Percentiles rank a stretch among this genome's conserved stretches.
Conservation (phyloP, 2,329 filamentous ascomycete species). For the Scopulariopsis brevicaulis region DNA sequence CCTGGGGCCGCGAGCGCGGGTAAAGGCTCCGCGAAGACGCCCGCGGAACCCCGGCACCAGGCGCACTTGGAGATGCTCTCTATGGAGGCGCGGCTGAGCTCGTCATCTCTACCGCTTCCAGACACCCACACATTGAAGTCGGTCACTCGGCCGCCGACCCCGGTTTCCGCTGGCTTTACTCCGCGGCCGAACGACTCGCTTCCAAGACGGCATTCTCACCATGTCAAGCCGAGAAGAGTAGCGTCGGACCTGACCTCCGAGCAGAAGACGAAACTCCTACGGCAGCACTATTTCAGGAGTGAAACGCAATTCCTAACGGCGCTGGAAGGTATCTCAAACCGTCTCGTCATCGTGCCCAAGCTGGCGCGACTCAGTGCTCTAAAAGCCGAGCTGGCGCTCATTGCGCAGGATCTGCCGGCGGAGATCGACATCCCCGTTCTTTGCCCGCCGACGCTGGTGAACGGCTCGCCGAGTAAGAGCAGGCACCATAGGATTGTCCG, state of each 20-base stretch:
- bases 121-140: conserved; percentile 42
- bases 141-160: conserved; percentile 42
- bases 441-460: conserved; percentile 61
- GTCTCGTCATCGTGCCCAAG: conserved; percentile 74
- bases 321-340: conserved; percentile 73
- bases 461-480: conserved; percentile 64
- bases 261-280: conserved; percentile 61
- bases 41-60: conserved; percentile 21
- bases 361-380: conserved; percentile 70
- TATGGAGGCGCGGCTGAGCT: conserved; percentile 52
- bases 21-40: conserved; percentile 1
- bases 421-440: conserved; percentile 78
- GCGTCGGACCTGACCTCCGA: conserved; percentile 49
- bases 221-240: conserved; percentile 42
- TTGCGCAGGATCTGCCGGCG: conserved; percentile 69
- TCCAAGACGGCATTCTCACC: conserved; percentile 48
- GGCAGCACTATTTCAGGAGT: conserved; percentile 74
- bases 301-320: conserved; percentile 73
- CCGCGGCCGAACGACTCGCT: conserved; percentile 35
- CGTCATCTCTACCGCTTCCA: conserved; percentile 55
- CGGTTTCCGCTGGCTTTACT: conserved; percentile 40
- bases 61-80: conserved; percentile 40
- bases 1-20: conserved; percentile 12
- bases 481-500: conserved; percentile 74
- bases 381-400: conserved; percentile 68